Percentiles rank a stretch among this genome's conserved stretches.
Conservation (phyloP, 2,329 filamentous ascomycete species). For the Botrytis pseudocinerea region DNA sequence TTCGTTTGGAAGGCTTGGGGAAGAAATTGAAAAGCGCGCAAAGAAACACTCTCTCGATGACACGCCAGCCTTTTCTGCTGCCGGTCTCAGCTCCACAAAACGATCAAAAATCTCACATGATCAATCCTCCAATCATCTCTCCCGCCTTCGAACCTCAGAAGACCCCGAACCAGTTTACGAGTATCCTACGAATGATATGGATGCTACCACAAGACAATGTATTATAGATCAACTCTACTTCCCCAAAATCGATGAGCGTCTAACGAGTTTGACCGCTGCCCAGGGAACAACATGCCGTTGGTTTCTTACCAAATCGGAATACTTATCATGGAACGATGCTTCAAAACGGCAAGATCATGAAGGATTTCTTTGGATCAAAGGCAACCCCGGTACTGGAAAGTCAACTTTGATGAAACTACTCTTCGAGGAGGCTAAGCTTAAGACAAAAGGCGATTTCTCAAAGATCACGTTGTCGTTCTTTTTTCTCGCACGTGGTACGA, state of each 20-base stretch:
- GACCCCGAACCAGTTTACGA: neutral
- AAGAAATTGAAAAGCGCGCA: constrained; percentile 38
- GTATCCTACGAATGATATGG: constrained; percentile 19
- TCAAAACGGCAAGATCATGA: constrained; percentile 38
- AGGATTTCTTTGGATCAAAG: constrained; percentile 51
- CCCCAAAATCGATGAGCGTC: constrained; percentile 44
- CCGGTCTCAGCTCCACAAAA: constrained; percentile 23
- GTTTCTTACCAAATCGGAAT: constrained; percentile 43
- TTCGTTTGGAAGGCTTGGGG: constrained; percentile 42
- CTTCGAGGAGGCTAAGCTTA: constrained; percentile 37
- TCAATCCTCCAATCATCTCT: constrained; percentile 10
- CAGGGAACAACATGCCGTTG: constrained; percentile 46
- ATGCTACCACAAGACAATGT: constrained; percentile 27
- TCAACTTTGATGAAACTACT: constrained; percentile 47
- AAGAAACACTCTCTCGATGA: constrained; percentile 28
- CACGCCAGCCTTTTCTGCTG: constrained; percentile 18
- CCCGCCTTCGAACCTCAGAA: neutral
- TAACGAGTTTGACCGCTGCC: constrained; percentile 43
- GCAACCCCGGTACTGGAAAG: constrained; percentile 50
- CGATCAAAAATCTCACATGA: constrained; percentile 24
- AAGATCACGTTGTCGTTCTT: constrained; percentile 42
- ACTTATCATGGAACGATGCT: constrained; percentile 44
- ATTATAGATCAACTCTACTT: constrained; percentile 44
- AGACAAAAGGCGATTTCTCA: constrained; percentile 27
- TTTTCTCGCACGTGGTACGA: constrained; percentile 34